A percentile compares a stretch with the other conserved stretches of the same genome.
These are phyloP conservation scores for Candida namnaoensis DNA, from an alignment of 805 yeast genomes.

Conservation along the genomic window DNA sequence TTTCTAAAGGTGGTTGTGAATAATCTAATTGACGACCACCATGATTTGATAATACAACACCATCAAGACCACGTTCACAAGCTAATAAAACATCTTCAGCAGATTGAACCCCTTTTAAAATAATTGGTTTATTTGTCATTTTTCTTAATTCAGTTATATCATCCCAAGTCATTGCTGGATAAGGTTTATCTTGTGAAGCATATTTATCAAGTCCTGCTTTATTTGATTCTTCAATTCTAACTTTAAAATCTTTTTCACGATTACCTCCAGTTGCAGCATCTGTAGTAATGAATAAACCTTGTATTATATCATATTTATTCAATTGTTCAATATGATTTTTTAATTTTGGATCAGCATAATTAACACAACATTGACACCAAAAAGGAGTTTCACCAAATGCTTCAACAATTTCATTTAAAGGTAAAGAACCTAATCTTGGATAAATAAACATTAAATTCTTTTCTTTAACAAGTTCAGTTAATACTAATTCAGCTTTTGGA, in stretches of 20 bases:
- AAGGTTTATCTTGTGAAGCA: conserved; percentile 26
- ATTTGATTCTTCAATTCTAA: conserved; percentile 30
- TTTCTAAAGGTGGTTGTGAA: conserved; percentile 46
- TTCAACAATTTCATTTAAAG: conserved; percentile 35
- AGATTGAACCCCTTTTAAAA: conserved; percentile 51
- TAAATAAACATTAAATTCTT: conserved; percentile 34
- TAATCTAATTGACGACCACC: conserved; percentile 61
- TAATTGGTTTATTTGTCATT: conserved; percentile 31
- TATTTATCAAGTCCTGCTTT: conserved; percentile 56
- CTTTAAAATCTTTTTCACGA: conserved; percentile 35
- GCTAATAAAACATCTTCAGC: conserved; percentile 53
- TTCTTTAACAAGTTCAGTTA: conserved; percentile 28
- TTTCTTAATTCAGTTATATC: conserved; percentile 17
- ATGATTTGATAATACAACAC: conserved; percentile 57
- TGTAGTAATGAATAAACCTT: conserved; percentile 39
- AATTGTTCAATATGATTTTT: conserved; percentile 24
- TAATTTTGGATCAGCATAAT: conserved; percentile 23
- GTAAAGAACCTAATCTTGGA: conserved; percentile 26
- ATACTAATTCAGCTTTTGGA: conserved; percentile 30
- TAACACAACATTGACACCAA: conserved; percentile 37
- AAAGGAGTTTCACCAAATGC: conserved; percentile 32
- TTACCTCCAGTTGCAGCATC: conserved; percentile 42
- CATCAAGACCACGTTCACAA: conserved; percentile 43
- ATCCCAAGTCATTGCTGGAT: conserved; percentile 17
- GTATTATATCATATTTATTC: conserved; percentile 23